These are phyloP conservation scores for Aspergillus heteromorphus DNA, from an alignment of 495 filamentous ascomycete species.

Conservation along the genomic window DNA sequence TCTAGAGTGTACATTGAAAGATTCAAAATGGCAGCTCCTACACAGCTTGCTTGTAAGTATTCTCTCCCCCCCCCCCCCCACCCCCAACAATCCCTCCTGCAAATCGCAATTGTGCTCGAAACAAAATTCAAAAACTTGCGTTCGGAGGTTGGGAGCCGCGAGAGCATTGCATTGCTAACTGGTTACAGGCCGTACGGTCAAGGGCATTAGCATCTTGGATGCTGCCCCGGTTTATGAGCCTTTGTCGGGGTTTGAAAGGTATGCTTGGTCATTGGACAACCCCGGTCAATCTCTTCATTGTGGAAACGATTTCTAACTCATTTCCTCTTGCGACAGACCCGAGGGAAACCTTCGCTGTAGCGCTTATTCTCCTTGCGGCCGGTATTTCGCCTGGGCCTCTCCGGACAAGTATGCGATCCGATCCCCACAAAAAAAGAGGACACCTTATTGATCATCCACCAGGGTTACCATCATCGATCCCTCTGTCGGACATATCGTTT, in stretches of 20 bases:
- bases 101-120: not conserved
- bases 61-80: not conserved
- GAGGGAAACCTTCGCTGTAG: constrained; percentile 93
- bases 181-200: constrained; percentile 75
- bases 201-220: constrained; percentile 90
- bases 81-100: not conserved
- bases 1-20: constrained; percentile 6
- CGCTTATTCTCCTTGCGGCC: constrained; percentile 88
- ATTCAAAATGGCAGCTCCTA: constrained; percentile 68
- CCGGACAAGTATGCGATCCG: constrained; percentile 59
- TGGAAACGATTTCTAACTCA: constrained; percentile 17
- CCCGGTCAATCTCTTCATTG: not conserved
- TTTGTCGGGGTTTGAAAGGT: constrained; percentile 75
- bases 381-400: constrained; percentile 93
- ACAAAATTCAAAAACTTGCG: not conserved
- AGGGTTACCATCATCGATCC: constrained; percentile 81
- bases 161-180: constrained; percentile 18
- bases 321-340: constrained; percentile 48
- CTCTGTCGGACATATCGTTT: constrained; percentile 69
- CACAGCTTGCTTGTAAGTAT: constrained; percentile 80
- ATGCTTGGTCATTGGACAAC: constrained; percentile 10
- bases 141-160: not conserved
- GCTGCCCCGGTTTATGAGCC: constrained; percentile 81
- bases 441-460: constrained; percentile 6
- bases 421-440: not conserved